Percentiles rank a stretch among this genome's conserved stretches.
Evolutionary conservation across 2,329 filamentous ascomycete species (phyloP).

Genomic region (Colletotrichum filicis): DNA sequence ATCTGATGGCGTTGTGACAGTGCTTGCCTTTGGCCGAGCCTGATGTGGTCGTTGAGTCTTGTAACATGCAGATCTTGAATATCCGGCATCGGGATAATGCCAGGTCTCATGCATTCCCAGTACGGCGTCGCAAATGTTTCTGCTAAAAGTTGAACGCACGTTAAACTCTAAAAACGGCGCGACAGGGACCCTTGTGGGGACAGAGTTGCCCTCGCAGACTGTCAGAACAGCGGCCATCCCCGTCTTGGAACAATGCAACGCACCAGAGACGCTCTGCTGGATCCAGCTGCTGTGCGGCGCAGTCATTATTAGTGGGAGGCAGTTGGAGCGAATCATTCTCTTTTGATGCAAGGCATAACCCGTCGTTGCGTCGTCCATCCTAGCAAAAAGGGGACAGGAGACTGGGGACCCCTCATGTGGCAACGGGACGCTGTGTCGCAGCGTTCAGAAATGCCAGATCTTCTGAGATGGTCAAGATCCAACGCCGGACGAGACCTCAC

Average conservation of each 20-base stretch:
- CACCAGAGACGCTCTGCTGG: not conserved
- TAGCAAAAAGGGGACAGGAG: not conserved
- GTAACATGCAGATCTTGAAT: too few relatives aligned
- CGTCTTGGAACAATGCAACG: constrained; percentile 4
- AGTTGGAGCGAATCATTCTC: not conserved
- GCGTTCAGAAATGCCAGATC: not conserved
- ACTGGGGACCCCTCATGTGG: not conserved
- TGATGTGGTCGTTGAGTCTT: too few relatives aligned
- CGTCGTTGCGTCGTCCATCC: not conserved
- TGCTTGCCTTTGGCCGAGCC: too few relatives aligned
- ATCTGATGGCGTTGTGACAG: too few relatives aligned
- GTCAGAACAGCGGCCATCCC: constrained; percentile 2
- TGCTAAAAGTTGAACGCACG: constrained; percentile 14
- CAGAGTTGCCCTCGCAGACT: not conserved
- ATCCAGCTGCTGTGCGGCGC: constrained; percentile 1
- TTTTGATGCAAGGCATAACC: not conserved
- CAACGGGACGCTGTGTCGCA: not conserved
- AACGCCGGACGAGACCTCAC: not conserved
- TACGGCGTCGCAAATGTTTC: constrained; percentile 34
- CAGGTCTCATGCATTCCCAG: too few relatives aligned
- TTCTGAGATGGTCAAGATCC: not conserved
- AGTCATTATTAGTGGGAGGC: not conserved
- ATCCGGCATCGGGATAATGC: too few relatives aligned
- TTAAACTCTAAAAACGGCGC: constrained; percentile 11
- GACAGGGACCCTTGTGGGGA: constrained; percentile 25